Percentiles rank a stretch among this genome's conserved stretches.
These are phyloP conservation scores for Plasmopara viticola DNA, from an alignment of 352 stramenopile genomes.

Conservation along the genomic window DNA sequence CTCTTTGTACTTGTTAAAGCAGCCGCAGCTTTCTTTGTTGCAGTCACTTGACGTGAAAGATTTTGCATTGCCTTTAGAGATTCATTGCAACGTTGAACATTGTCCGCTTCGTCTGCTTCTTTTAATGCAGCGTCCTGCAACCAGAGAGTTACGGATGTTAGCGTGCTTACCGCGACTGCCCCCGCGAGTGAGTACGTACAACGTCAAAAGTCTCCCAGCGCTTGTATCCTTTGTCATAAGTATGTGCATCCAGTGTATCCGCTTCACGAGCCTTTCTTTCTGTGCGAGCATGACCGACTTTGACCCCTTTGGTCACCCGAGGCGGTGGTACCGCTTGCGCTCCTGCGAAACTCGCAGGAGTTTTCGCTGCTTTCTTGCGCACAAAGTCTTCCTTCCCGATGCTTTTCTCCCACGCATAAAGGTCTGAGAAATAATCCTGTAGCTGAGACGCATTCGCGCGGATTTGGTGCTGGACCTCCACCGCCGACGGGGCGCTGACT, in stretches of 20 bases:
- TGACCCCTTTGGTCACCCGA: slow-evolving; percentile 12
- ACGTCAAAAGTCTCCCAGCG: slow-evolving; percentile 88
- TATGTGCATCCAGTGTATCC: slow-evolving; percentile 58
- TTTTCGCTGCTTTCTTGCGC: slow-evolving; percentile 20
- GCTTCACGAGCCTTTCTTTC: background rate
- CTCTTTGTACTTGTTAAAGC: slow-evolving; percentile 9
- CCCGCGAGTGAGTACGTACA: slow-evolving; percentile 23
- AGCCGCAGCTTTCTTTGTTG: slow-evolving; percentile 4
- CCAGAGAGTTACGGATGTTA: slow-evolving; percentile 1
- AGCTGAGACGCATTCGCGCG: slow-evolving; percentile 67
- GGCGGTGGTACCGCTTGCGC: slow-evolving; percentile 13
- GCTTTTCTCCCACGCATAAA: slow-evolving; percentile 74
- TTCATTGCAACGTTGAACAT: background rate
- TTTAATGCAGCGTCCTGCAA: slow-evolving; percentile 40
- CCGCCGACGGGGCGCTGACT: slow-evolving; percentile 20
- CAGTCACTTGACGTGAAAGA: slow-evolving; percentile 3
- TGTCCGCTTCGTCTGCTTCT: slow-evolving; percentile 30
- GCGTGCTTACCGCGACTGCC: background rate
- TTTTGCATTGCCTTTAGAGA: background rate
- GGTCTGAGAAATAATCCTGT: slow-evolving; percentile 70
- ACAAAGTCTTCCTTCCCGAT: slow-evolving; percentile 49
- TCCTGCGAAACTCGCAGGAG: slow-evolving; percentile 5
- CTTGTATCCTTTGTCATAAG: slow-evolving; percentile 87
- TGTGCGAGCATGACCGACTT: background rate
- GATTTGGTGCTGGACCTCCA: slow-evolving; percentile 81